Conservation (phyloP, 768 basidiomycete species). For the Mycena crocata region DNA sequence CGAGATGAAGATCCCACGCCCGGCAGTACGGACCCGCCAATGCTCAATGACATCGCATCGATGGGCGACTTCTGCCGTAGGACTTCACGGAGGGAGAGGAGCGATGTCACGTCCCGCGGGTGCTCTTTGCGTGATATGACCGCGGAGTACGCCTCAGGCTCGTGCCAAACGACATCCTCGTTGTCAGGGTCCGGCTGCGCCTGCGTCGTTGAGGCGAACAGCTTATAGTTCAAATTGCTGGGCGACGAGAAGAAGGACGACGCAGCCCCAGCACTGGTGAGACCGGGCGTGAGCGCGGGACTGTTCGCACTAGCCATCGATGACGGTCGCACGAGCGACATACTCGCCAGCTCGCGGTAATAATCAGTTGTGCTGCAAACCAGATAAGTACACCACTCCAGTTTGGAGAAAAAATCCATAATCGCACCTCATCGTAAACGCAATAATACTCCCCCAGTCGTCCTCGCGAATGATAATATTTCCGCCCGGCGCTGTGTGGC, state of each 20-base stretch:
- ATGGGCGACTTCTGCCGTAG: constrained; percentile 63
- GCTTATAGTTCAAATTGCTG: constrained; percentile 59
- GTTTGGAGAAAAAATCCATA: neutral
- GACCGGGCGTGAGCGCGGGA: constrained; percentile 36
- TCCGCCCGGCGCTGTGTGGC: constrained; percentile 74
- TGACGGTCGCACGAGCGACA: constrained; percentile 46
- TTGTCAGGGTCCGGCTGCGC: constrained; percentile 69
- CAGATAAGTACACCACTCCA: constrained; percentile 20
- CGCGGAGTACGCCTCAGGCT: constrained; percentile 69
- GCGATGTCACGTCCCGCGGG: constrained; percentile 66
- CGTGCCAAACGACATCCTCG: constrained; percentile 68
- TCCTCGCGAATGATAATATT: constrained; percentile 75
- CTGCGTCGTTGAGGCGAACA: constrained; percentile 56
- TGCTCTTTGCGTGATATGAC: constrained; percentile 73
- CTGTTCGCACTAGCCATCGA: constrained; percentile 34
- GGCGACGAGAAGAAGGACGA: constrained; percentile 64
- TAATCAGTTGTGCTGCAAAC: constrained; percentile 69
- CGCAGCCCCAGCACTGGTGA: constrained; percentile 41
- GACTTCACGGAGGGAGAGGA: constrained; percentile 72
- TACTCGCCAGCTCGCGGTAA: constrained; percentile 56
- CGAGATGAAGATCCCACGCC: constrained; percentile 19
- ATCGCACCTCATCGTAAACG: constrained; percentile 75
- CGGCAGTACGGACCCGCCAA: constrained; percentile 21
- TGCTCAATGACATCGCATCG: constrained; percentile 45
- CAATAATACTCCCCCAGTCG: constrained; percentile 85